These are phyloP conservation scores for Scleroderma citrinum DNA, from an alignment of 768 basidiomycete species.

Conservation along the genomic window DNA sequence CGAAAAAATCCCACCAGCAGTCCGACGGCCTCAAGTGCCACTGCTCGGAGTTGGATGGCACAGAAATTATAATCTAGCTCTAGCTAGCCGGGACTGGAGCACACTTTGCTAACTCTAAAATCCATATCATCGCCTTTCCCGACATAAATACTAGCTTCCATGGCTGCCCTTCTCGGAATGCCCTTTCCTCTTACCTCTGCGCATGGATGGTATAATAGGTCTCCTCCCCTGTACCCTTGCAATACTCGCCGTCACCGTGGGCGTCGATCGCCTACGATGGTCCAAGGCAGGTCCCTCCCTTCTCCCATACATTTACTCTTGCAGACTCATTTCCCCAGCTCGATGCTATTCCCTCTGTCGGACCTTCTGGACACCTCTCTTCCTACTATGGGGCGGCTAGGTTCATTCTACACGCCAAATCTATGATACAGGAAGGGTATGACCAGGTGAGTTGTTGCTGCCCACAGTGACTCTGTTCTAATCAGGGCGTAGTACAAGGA, in stretches of 20 bases:
- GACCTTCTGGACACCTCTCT: conserved; percentile 28
- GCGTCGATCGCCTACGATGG: conserved; percentile 16
- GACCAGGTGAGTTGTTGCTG: conserved; percentile 19
- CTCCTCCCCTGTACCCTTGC: conserved; percentile 17
- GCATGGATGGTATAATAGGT: conserved; percentile 18
- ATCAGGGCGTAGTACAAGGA: conserved; percentile 23
- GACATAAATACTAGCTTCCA: conserved; percentile 28
- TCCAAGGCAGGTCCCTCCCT: conserved; percentile 17
- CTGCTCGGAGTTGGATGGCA: conserved; percentile 10
- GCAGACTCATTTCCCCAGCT: conserved; percentile 16
- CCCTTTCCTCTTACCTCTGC: conserved; percentile 18
- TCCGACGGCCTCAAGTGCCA: conserved; percentile 14
- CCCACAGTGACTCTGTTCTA: conserved; percentile 7
- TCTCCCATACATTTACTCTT: not conserved
- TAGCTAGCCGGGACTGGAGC: conserved; percentile 4
- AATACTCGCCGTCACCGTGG: conserved; percentile 9
- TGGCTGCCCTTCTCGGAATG: conserved; percentile 22
- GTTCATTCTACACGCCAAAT: conserved; percentile 26
- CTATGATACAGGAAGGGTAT: conserved; percentile 34
- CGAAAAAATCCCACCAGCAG: no score
- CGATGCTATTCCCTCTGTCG: conserved; percentile 30
- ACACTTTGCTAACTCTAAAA: conserved; percentile 25
- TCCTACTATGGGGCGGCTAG: conserved; percentile 28
- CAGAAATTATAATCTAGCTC: conserved; percentile 25
- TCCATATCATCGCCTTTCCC: conserved; percentile 18